Evolutionary conservation across 495 filamentous ascomycete species (phyloP), one percentile per base, ranked within the genome.

Genomic region (Massariosphaeria phaeospora): DNA sequence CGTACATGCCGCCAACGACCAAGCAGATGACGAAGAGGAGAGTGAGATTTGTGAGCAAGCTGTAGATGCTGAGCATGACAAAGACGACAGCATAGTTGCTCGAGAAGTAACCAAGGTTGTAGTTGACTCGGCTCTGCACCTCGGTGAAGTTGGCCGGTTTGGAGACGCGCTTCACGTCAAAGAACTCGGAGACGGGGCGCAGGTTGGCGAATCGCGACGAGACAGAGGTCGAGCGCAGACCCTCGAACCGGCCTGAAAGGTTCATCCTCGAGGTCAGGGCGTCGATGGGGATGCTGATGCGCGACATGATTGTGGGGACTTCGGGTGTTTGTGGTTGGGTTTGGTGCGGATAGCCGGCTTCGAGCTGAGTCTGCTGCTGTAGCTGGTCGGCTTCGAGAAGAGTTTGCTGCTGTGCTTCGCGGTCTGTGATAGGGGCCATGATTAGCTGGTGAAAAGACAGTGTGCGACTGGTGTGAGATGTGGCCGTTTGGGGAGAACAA

Each of bases 41-140:
- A 18, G 78, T 59, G 40, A 76, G 70, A 70, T 96, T 96, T 50
- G 86, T 91, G 65, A 98, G 77, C 66, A 98, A 70, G 67, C 86
- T 84, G 80, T 98, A 98, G 76, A 98, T 87, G 75, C 84, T 86
- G 59, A 98, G 84, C 82, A 97, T 94, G 51, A 84, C 76, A 71
- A 96, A 95, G 52, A 98, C 81, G 54, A 85, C 84, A 60, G 85
- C 85, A 80, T 98, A 98, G 75, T 98, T 98, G 85, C 89, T 96
- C 49, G 89, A 91, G 77, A 96, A 98, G 76, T 96, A 85, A 67
- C 84, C 80, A 48, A 98, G 75, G 69, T 98, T 98, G 84, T 96
- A 98, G 75, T 95, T 95, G 69, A 95, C 84, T 48, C 93, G 83
- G 72, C 86, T 91, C 71, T 98, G 93, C 49, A 87, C 80, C 67